Evolutionary conservation across 2,329 filamentous ascomycete species (phyloP), one percentile per base, ranked within the genome.

Genomic region (Cladosporium sp.): DNA sequence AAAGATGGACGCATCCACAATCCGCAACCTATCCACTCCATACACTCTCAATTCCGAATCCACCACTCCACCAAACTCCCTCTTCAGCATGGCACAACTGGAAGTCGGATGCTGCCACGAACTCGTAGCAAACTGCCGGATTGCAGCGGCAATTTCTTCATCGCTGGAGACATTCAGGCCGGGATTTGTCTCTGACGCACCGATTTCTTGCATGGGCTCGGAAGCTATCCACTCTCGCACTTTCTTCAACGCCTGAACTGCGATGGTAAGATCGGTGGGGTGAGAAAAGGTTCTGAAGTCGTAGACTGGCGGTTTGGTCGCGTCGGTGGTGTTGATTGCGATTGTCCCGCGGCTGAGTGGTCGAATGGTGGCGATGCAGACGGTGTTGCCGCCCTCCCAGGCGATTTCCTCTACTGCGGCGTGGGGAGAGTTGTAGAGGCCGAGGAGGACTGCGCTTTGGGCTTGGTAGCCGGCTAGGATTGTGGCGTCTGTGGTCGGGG

Each of bases 281-380:
- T 71, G 68, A 25, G 62, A 56, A 13, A 68, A 55, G 1, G 67
- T 59, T 46, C 64, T 64, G 51, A 59, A 68, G 30, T 67, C 55
- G 7, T 70, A 58, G 6, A 69, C 40, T 2, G 68, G 68, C 2
- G 52, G 55, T 3, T 55, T 59, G 13, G 56, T 52, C 3, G 66
- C 67, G 51, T 70, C 59, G 8, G 59, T 59, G 1, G 65, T 62
- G 52, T 70, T 60, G 43, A 71, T 57, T 3, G 61, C 65, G 45
- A 71, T 61, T 13, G 65, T 67, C 18, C 69, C 70, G 35, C 69
- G 67, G 19, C 58, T 62, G 12, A 70, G 59, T 2, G 55, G 69
- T 47, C 68, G 67, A 48, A 70, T 58, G 11, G 70, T 53, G 6
- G 59, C 59, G 35, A 64, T 53, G 19, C 56, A 57, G 11, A 63